Evolutionary conservation across 1,284 basidiomycete species (phyloP).

Genomic region (Fomitopsis betulina): DNA sequence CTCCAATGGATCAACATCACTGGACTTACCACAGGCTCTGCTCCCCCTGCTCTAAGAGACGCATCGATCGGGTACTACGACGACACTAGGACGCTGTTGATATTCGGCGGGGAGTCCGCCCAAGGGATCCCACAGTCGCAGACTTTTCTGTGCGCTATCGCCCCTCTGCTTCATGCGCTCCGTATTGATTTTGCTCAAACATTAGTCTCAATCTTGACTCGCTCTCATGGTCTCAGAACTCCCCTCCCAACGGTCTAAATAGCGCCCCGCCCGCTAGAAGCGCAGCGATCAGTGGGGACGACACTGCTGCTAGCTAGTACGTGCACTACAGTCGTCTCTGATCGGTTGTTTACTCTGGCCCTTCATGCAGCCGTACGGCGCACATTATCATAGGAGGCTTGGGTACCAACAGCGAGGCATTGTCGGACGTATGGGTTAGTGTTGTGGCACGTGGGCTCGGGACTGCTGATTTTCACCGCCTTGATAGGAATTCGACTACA

Average conservation of each 20-base stretch:
- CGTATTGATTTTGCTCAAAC: not conserved
- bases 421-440: constrained; percentile 71
- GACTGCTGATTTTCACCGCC: constrained; percentile 7
- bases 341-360: constrained; percentile 10
- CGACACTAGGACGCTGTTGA: constrained; percentile 49
- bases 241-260: constrained; percentile 41
- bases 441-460: not conserved
- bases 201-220: constrained; percentile 54
- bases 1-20: constrained; percentile 70
- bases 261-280: constrained; percentile 56
- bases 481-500: constrained; percentile 67
- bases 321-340: constrained; percentile 25
- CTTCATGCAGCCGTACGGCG: constrained; percentile 50
- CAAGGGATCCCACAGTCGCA: constrained; percentile 56
- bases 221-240: constrained; percentile 56
- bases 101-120: constrained; percentile 73
- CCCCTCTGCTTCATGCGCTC: no score
- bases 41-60: constrained; percentile 63
- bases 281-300: constrained; percentile 55
- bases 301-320: constrained; percentile 76
- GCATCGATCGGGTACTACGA: constrained; percentile 56
- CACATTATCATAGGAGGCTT: constrained; percentile 71
- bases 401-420: constrained; percentile 41
- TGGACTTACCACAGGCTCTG: constrained; percentile 40
- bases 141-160: constrained; percentile 57